Evolutionary conservation across 163 green algal species (phyloP).

Genomic region (Trebouxiophyceae sp.): DNA sequence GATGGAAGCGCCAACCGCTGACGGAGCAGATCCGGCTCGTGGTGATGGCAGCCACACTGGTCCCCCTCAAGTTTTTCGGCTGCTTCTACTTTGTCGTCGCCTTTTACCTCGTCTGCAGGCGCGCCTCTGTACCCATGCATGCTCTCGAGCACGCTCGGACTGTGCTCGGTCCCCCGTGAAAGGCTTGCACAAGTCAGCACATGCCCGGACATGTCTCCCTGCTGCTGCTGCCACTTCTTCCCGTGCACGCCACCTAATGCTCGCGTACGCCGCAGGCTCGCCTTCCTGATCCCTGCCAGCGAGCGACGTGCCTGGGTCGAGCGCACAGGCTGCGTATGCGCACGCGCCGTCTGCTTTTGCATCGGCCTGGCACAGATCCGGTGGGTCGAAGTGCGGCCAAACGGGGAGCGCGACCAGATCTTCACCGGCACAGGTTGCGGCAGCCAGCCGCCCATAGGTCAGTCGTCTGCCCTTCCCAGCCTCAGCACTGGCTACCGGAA

Average conservation of each 20-base stretch:
- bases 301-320: too few relatives aligned
- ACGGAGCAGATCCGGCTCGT: slow-evolving; percentile 31
- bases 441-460: background rate
- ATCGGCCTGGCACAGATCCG: background rate
- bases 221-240: too few relatives aligned
- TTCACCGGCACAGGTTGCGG: background rate
- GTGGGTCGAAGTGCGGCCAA: background rate
- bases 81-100: slow-evolving; percentile 28
- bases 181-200: too few relatives aligned
- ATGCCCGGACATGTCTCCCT: too few relatives aligned
- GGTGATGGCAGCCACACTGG: slow-evolving; percentile 27
- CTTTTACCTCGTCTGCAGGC: slow-evolving; percentile 25
- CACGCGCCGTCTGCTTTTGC: too few relatives aligned
- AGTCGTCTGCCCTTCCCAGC: too few relatives aligned
- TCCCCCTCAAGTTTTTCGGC: slow-evolving; percentile 36
- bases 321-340: too few relatives aligned
- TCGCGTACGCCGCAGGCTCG: background rate
- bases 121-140: too few relatives aligned
- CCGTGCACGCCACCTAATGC: too few relatives aligned
- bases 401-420: background rate
- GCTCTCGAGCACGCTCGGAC: too few relatives aligned
- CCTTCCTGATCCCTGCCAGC: background rate
- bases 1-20: slow-evolving; percentile 17
- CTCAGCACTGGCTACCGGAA: background rate
- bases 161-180: too few relatives aligned